Conservation (phyloP, 2,329 filamentous ascomycete species). For the Dryadomyces quercivorus region DNA sequence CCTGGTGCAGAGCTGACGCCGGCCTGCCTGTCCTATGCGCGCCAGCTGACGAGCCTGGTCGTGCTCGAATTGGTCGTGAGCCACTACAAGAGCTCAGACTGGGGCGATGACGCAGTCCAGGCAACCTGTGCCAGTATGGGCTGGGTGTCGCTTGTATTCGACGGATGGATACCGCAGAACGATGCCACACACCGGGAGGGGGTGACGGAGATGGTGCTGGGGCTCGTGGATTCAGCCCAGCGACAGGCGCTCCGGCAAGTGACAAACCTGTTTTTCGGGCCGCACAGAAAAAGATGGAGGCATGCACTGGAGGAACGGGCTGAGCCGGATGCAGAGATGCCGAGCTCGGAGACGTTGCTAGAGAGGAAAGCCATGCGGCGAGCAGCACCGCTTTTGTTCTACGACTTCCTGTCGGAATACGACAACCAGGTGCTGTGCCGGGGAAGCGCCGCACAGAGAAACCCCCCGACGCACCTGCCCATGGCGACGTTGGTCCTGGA, state of each 20-base stretch:
- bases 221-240: too few relatives aligned
- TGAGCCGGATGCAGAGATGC: too few relatives aligned
- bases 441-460: too few relatives aligned
- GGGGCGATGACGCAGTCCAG: background rate
- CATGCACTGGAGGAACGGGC: too few relatives aligned
- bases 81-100: conserved; percentile 4
- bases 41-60: conserved; percentile 30
- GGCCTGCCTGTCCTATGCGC: conserved; percentile 27
- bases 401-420: background rate
- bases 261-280: too few relatives aligned
- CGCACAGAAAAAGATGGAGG: too few relatives aligned
- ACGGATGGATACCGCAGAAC: background rate
- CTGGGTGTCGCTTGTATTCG: background rate
- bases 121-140: background rate
- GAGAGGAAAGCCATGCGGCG: background rate
- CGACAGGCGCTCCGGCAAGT: too few relatives aligned
- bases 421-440: background rate
- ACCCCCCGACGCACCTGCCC: background rate
- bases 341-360: background rate
- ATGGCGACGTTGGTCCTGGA: background rate
- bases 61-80: conserved; percentile 29
- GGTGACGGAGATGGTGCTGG: background rate
- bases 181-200: background rate
- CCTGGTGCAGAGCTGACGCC: conserved; percentile 18
- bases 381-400: background rate